Base-by-base conservation (phyloP, 768 basidiomycete species). In the Trichaptum fuscoviolaceum region DNA sequence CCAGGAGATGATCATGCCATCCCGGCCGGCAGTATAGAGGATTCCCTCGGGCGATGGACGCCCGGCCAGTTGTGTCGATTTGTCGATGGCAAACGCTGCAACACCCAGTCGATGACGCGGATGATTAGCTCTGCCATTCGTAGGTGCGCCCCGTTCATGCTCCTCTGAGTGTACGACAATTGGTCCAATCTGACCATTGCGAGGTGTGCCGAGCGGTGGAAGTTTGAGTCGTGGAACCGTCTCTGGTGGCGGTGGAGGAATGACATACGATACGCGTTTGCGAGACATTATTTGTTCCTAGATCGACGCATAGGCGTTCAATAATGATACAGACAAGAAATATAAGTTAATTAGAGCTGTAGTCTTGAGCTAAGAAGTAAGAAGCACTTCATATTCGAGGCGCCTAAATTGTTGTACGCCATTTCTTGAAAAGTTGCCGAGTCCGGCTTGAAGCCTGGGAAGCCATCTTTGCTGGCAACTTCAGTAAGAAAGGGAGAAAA, bases 61-160 rank as follows among this genome's bases (percentile, higher is more conserved):
- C 6, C 89, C 89, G n/a, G 83, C 73, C 7, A 97, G 82, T 61
- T 84, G 83, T 1, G 95, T 96, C 0, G 92, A 89, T 0, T 85
- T 83, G 76, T 98, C 95, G 24, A 98, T 79, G 0, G 92, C 95
- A n/a, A 98, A 83, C 0, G 92, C 89, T 0, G 91, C 87, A 42
- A 95, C 87, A 3, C 93, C 93, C 0, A 98, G 84, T 24, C 94
- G 86, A 77, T 98, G 95, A 35, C 89, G 84, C n/a, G 92, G 91
- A 69, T 91, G 86, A 12, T 76, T 76, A 18, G 72, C 68, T 61
- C 74, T 71, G 65, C 71, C 74, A 64, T 67, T 20, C 69, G 62
- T 4, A 63, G 61, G 66, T 64, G 23, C 71, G 72, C 61, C 71
- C 73, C 15, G 34, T 64, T 63, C 74, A 72, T 10, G 69, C 15